Evolutionary conservation across 139 green algal genomes (phyloP).

Genomic region (Eudorina sp.): DNA sequence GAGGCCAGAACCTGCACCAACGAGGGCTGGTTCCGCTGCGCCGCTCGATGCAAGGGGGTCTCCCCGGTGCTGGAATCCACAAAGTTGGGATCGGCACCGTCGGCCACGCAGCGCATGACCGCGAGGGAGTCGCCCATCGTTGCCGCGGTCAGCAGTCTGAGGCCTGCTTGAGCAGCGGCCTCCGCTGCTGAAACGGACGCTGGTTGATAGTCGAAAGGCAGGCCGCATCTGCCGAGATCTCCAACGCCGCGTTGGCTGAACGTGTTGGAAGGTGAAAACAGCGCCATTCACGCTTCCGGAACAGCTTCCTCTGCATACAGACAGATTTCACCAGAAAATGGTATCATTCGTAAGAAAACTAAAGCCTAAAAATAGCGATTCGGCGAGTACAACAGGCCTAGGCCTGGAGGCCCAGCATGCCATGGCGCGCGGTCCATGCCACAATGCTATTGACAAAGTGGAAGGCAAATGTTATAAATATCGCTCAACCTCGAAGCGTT

Average conservation of each 20-base stretch:
- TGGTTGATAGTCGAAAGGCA: not conserved
- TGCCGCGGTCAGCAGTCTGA: not conserved
- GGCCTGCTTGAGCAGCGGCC: not conserved
- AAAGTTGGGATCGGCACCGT: constrained; percentile 8
- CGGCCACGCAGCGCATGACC: not conserved
- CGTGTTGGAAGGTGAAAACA: not conserved
- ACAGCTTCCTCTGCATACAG: too few relatives aligned
- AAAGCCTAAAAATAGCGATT: too few relatives aligned
- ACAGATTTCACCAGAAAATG: too few relatives aligned
- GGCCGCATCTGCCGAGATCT: not conserved
- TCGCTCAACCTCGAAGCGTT: too few relatives aligned
- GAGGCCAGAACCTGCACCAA: not conserved
- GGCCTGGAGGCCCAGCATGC: too few relatives aligned
- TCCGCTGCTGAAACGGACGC: not conserved
- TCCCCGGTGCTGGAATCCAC: not conserved
- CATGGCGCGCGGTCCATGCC: too few relatives aligned
- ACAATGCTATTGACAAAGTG: too few relatives aligned
- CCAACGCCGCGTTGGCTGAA: not conserved
- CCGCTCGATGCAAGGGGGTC: not conserved
- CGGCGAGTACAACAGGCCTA: too few relatives aligned
- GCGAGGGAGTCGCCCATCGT: not conserved
- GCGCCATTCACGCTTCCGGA: not conserved
- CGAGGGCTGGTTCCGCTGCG: not conserved
- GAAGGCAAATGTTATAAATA: too few relatives aligned
- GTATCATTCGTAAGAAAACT: too few relatives aligned